Evolutionary conservation across 495 filamentous ascomycete genomes (phyloP).

Genomic region (Talaromyces adpressus): DNA sequence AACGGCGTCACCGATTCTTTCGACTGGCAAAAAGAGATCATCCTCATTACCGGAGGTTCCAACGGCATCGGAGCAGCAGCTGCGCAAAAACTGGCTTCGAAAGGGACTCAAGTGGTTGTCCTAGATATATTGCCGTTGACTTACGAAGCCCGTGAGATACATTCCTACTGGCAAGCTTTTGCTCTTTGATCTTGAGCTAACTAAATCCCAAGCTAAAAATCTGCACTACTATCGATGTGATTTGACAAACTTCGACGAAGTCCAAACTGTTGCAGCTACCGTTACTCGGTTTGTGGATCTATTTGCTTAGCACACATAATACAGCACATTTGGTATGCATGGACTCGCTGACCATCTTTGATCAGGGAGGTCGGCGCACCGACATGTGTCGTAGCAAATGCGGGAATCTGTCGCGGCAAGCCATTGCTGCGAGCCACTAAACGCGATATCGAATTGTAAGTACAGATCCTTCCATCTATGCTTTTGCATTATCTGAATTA

Average conservation of each 20-base stretch:
- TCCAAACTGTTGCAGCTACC: constrained; percentile 50
- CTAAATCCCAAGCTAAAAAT: not conserved
- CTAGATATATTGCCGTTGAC: constrained; percentile 54
- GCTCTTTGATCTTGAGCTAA: not conserved
- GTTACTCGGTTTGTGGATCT: constrained; percentile 30
- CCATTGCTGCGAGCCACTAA: constrained; percentile 53
- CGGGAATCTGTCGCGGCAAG: constrained; percentile 62
- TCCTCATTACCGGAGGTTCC: constrained; percentile 57
- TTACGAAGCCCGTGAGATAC: constrained; percentile 39
- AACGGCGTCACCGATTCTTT: constrained; percentile 48
- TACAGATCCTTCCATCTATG: constrained; percentile 44
- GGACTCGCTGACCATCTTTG: not conserved
- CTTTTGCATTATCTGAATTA: constrained; percentile 60
- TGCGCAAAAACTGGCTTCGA: constrained; percentile 47
- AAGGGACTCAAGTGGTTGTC: constrained; percentile 48
- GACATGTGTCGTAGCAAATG: constrained; percentile 63
- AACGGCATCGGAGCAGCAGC: constrained; percentile 54
- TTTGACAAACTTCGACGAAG: constrained; percentile 56
- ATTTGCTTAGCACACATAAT: not conserved
- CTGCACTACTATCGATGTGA: constrained; percentile 68
- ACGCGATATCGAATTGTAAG: constrained; percentile 41
- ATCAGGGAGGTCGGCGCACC: constrained; percentile 9
- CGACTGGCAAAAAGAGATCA: constrained; percentile 56
- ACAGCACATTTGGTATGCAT: not conserved
- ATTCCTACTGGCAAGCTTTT: not conserved